Evolutionary conservation across 176 grass and related monocot genomes (phyloP), one percentile per base, ranked within the genome.

Genomic region (Zoysia japonica): DNA sequence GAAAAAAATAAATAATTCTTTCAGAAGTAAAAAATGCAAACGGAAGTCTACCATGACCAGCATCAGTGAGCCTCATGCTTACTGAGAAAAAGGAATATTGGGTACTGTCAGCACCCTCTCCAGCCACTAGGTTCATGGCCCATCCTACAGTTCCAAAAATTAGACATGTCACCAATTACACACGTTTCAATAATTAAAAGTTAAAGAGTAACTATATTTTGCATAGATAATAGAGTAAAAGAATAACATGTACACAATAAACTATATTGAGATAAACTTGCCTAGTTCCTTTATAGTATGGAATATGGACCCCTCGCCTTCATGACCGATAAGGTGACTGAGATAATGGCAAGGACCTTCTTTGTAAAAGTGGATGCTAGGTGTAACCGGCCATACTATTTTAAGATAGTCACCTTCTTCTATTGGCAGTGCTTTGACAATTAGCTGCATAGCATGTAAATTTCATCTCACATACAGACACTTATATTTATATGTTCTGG

Each of bases 251-350:
- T 62, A 45, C 68, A 9, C 54, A 80, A 71, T 80, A 38, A 76
- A 89, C 3, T 60, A 66, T 65, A 66, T 65, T 50, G 4, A 80
- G 70, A n/a, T 67, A 7, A 83, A 86, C 53, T 88, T 92, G 65
- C 95, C 91, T 89, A 98, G 82, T 88, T 98, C 87, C 74, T 98
- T 98, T 84, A 93, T 90, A 76, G 86, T 78, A 83, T 89, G 88
- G 88, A 94, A 98, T 74, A 98, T 87, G 78, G 95, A 98, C 45
- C 92, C 92, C 82, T 94, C 86, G 62, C 92, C 92, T 89, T 93
- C 88, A 90, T 98, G 92, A 10, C 92, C 90, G 81, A 98, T 91
- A 39, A 98, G 90, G 82, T 98, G 95, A 78, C 80, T 36, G 16
- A 98, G 83, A 65, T 98, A 98, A 70, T 14, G 72, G 49, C 61